Evolutionary conservation across 106 monocot species (phyloP).

Genomic region (Platanthera guangdongensis): DNA sequence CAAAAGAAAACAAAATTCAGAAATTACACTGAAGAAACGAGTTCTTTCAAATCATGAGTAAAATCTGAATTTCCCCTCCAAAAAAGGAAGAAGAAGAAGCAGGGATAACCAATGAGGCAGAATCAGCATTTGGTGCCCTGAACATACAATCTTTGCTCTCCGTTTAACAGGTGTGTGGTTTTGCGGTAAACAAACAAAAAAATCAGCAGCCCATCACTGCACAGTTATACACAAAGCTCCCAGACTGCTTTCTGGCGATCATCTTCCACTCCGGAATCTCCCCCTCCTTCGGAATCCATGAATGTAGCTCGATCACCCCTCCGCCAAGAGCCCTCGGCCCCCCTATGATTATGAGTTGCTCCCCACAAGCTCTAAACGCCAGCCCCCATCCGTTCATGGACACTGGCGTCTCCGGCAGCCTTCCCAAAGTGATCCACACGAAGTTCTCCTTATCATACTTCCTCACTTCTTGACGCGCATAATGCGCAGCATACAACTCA

Average conservation of each 20-base stretch:
- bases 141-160: constrained; percentile 14
- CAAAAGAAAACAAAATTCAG: constrained; percentile 13
- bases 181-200: neutral
- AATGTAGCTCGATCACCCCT: constrained; percentile 73
- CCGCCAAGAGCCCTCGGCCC: constrained; percentile 47
- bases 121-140: constrained; percentile 12
- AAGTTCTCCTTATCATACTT: constrained; percentile 64
- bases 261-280: constrained; percentile 57
- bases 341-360: constrained; percentile 62
- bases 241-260: constrained; percentile 63
- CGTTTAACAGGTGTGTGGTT: neutral
- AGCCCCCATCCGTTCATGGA: constrained; percentile 83
- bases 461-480: constrained; percentile 45
- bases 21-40: constrained; percentile 10
- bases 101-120: constrained; percentile 11
- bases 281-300: constrained; percentile 71
- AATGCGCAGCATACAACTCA: constrained; percentile 73
- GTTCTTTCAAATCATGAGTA: constrained; percentile 14
- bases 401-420: constrained; percentile 57
- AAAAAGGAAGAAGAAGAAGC: constrained; percentile 6
- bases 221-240: constrained; percentile 89
- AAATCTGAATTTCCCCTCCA: constrained; percentile 3
- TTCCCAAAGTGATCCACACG: constrained; percentile 55
- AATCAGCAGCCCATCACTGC: constrained; percentile 89
- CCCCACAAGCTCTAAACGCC: constrained; percentile 66